Evolutionary conservation across 495 filamentous ascomycete genomes (phyloP).

Genomic region (Penicillium paradoxum): DNA sequence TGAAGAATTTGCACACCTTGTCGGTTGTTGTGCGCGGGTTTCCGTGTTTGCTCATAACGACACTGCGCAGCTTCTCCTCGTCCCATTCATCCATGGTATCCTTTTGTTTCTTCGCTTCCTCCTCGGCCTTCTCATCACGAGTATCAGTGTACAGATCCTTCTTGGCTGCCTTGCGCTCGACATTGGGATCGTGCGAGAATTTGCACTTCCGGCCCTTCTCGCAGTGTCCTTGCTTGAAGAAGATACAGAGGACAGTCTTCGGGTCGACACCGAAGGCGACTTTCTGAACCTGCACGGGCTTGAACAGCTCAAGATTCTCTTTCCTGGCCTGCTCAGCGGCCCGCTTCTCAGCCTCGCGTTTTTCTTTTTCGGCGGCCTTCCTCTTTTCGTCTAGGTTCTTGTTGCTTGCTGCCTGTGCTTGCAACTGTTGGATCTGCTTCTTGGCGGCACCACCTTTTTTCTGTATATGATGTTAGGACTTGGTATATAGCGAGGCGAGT

Average conservation of each 20-base stretch:
- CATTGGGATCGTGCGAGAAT: slow-evolving; percentile 84
- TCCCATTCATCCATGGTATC: slow-evolving; percentile 97
- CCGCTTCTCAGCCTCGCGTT: slow-evolving; percentile 79
- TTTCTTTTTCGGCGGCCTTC: slow-evolving; percentile 84
- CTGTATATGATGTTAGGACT: slow-evolving; percentile 31
- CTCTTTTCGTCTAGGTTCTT: slow-evolving; percentile 79
- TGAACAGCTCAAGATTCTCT: slow-evolving; percentile 80
- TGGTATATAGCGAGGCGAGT: slow-evolving; percentile 9
- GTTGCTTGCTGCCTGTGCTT: slow-evolving; percentile 62
- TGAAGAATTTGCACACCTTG: slow-evolving; percentile 99
- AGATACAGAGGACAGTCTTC: slow-evolving; percentile 95
- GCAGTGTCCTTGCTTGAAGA: slow-evolving; percentile 93
- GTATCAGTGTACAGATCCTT: slow-evolving; percentile 87
- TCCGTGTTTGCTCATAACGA: slow-evolving; percentile 91
- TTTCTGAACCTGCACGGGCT: slow-evolving; percentile 91
- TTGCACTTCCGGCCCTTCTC: slow-evolving; percentile 98
- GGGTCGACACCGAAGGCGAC: slow-evolving; percentile 97
- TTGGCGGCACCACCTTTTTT: slow-evolving; percentile 93
- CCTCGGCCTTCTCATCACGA: slow-evolving; percentile 60
- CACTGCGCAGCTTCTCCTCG: slow-evolving; percentile 87
- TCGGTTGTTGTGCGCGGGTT: slow-evolving; percentile 96
- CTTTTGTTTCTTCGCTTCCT: slow-evolving; percentile 75
- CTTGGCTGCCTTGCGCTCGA: slow-evolving; percentile 90
- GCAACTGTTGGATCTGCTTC: slow-evolving; percentile 78
- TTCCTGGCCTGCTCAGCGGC: slow-evolving; percentile 77